Evolutionary conservation across 208 protist species (phyloP), one percentile per base, ranked within the genome.

Genomic region (Phytomonas sp.): DNA sequence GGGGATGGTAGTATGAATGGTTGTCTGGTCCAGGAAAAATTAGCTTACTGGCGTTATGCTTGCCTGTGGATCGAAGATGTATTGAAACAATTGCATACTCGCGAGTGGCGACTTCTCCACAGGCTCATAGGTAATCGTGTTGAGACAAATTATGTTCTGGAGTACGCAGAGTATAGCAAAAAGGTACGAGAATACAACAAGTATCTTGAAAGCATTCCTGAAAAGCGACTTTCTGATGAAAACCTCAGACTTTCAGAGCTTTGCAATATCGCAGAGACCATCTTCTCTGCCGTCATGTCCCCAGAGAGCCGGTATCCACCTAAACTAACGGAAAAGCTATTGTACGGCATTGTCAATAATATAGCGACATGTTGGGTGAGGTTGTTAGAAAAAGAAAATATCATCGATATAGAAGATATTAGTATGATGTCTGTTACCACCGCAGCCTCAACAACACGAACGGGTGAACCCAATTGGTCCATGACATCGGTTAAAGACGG

Each of bases 91-190:
- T 63, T 96, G 37, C 85, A 88, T 37, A 71, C 71, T 26, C 87
- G 89, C 29, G 92, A 96, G 77, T 96, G 92, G 89, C 80, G 76
- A 14, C 80, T 94, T 0, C 70, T 87, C 60, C 87, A 94, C 66
- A 76, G 79, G 36, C 66, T 96, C 12, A 80, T 94, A n/a, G 76
- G 63, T 8, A 72, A 85, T 70, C 81, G 84, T 8, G 88, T 92
- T 8, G 80, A 89, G 52, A 92, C 83, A n/a, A 78, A 66, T 65
- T 94, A 86, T 75, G 81, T 86, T 16, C 37, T 74, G 42, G 87
- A 96, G 75, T 94, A 88, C 76, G 75, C 82, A 0, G 61, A 72
- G 7, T 83, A 93, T 66, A 72, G 66, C 30, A 75, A 86, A 63
- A 76, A 79, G 3, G 81, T 89, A 40, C 79, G 80, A 16, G 80